These are phyloP conservation scores for Vachellia pachyceras DNA, from an alignment of 306 rosid genomes.

Conservation along the genomic window DNA sequence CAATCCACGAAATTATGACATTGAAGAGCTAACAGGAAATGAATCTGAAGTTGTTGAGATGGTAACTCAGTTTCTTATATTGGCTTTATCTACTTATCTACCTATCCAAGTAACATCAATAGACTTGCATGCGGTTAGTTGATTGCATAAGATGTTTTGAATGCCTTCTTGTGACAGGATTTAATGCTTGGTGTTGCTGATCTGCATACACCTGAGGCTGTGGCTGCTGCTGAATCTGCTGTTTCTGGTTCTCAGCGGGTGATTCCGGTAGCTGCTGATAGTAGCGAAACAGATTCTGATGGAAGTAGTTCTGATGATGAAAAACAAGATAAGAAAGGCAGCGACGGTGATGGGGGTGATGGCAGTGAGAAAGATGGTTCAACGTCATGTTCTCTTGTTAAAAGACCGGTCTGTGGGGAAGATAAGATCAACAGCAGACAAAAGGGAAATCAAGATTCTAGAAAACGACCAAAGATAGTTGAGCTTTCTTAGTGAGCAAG, in stretches of 20 bases:
- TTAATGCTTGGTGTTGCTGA: constrained; percentile 57
- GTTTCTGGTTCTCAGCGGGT: constrained; percentile 59
- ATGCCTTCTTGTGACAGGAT: neutral
- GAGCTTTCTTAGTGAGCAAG: constrained; percentile 51
- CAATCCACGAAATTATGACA: constrained; percentile 62
- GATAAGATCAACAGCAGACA: constrained; percentile 28
- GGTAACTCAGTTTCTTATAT: constrained; percentile 44
- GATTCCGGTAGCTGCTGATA: constrained; percentile 52
- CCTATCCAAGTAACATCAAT: neutral
- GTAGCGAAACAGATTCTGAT: constrained; percentile 61
- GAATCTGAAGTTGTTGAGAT: constrained; percentile 80
- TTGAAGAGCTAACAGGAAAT: constrained; percentile 76
- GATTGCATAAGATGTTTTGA: too few species aligned
- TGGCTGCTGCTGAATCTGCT: constrained; percentile 89
- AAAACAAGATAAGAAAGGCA: constrained; percentile 24
- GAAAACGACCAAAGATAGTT: constrained; percentile 61
- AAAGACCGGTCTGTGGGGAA: constrained; percentile 35
- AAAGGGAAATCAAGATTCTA: constrained; percentile 41
- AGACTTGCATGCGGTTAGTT: neutral
- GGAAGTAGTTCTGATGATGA: constrained; percentile 46
- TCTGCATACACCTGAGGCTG: constrained; percentile 87
- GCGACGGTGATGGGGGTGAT: constrained; percentile 23
- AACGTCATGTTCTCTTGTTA: constrained; percentile 31
- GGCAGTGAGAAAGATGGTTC: neutral
- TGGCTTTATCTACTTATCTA: constrained; percentile 1